Evolutionary conservation across 305 asterid species (phyloP).

Genomic region (Fraxinus latifolia): DNA sequence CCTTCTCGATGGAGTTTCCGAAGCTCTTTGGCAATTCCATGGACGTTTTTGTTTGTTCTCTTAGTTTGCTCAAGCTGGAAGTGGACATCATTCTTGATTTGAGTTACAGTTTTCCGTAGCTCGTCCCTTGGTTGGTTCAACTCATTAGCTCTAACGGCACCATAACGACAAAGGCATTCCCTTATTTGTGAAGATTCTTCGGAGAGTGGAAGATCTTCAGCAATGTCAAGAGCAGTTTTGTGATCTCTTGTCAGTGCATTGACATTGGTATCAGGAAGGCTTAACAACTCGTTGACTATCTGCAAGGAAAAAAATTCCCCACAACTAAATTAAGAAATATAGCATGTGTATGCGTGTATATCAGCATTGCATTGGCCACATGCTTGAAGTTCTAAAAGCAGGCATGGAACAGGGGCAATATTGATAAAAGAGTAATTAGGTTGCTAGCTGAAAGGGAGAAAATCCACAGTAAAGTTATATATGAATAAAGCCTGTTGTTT

Average conservation of each 20-base stretch:
- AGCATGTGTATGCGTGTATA: neutral
- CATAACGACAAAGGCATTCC: slow-evolving; percentile 43
- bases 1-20: slow-evolving; percentile 59
- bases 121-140: slow-evolving; percentile 57
- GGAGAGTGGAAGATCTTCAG: slow-evolving; percentile 51
- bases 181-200: slow-evolving; percentile 54
- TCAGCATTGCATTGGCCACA: neutral
- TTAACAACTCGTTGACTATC: slow-evolving; percentile 44
- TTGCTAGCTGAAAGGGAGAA: neutral
- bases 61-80: slow-evolving; percentile 58
- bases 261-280: slow-evolving; percentile 54
- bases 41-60: slow-evolving; percentile 50
- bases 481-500: neutral
- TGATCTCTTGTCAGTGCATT: slow-evolving; percentile 58
- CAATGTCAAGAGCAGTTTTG: slow-evolving; percentile 59
- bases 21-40: slow-evolving; percentile 60
- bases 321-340: neutral
- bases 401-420: neutral
- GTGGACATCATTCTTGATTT: slow-evolving; percentile 53
- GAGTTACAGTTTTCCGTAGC: slow-evolving; percentile 60
- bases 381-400: neutral
- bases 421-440: neutral
- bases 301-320: slow-evolving; percentile 27
- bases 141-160: slow-evolving; percentile 57
- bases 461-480: neutral